phyloP scores from a whole-genome alignment of 2,329 filamentous ascomycete species.

The Nigrograna mackinnonii region DNA sequence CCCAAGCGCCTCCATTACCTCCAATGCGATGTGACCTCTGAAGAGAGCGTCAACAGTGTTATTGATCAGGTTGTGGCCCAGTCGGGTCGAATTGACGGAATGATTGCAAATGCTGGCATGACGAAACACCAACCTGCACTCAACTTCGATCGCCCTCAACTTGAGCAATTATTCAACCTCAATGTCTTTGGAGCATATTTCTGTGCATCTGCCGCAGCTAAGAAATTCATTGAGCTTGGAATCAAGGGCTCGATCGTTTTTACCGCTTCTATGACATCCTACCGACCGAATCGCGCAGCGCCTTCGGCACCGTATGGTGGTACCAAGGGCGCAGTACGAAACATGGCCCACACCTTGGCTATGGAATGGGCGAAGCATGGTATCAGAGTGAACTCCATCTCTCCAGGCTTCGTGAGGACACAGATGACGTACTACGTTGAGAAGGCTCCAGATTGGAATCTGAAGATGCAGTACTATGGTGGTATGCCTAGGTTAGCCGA shows the following conservation, averaged over 20 bases:
- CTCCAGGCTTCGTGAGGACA: conserved; percentile 86
- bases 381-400: conserved; percentile 84
- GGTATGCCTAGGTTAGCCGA: conserved; percentile 57
- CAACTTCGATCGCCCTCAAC: conserved; percentile 54
- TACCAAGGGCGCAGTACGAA: conserved; percentile 47
- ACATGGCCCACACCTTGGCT: conserved; percentile 62
- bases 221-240: conserved; percentile 48
- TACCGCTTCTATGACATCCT: conserved; percentile 55
- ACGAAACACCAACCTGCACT: conserved; percentile 58
- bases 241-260: conserved; percentile 55
- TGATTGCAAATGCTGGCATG: conserved; percentile 56
- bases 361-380: conserved; percentile 83
- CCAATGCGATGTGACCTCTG: conserved; percentile 54
- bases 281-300: conserved; percentile 54
- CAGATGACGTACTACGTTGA: conserved; percentile 56
- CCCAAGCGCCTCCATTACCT: conserved; percentile 49
- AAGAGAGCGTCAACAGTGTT: conserved; percentile 49
- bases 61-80: conserved; percentile 53
- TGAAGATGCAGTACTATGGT: conserved; percentile 59
- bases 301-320: conserved; percentile 54
- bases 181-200: conserved; percentile 54
- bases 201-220: conserved; percentile 51
- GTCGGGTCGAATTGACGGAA: conserved; percentile 53
- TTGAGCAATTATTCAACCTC: conserved; percentile 52
- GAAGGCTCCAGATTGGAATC: conserved; percentile 53